These are phyloP conservation scores for Suhomyces choctaworum DNA, from an alignment of 1,139 yeast genomes.

Conservation along the genomic window DNA sequence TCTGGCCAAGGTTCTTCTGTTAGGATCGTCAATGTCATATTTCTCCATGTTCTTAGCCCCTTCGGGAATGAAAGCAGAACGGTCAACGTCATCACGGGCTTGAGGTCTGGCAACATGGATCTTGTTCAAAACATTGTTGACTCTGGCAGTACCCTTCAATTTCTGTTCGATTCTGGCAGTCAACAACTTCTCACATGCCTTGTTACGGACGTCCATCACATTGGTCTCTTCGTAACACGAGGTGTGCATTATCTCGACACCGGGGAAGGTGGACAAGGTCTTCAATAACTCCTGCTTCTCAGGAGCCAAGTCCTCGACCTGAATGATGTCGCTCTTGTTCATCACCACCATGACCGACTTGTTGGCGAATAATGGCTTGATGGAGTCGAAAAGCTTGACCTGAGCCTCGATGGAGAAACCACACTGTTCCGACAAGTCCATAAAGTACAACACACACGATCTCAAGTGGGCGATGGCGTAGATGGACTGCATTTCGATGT, in stretches of 20 bases:
- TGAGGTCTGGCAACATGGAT: constrained; percentile 93
- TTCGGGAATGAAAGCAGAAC: constrained; percentile 83
- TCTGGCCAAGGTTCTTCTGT: constrained; percentile 77
- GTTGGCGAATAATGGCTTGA: constrained; percentile 95
- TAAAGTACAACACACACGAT: constrained; percentile 92
- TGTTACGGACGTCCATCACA: constrained; percentile 93
- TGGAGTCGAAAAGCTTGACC: constrained; percentile 93
- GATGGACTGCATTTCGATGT: constrained; percentile 98
- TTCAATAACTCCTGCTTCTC: constrained; percentile 74
- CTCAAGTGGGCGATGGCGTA: constrained; percentile 98
- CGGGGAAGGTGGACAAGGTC: constrained; percentile 61
- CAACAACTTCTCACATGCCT: constrained; percentile 93
- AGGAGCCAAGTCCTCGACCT: constrained; percentile 76
- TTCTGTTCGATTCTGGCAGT: constrained; percentile 97
- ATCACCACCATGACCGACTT: constrained; percentile 93
- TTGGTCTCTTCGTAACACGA: constrained; percentile 95
- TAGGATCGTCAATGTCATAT: constrained; percentile 78
- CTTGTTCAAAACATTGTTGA: constrained; percentile 85
- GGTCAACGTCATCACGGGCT: constrained; percentile 79
- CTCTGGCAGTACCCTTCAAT: constrained; percentile 90
- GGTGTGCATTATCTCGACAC: constrained; percentile 89
- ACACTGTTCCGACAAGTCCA: constrained; percentile 99
- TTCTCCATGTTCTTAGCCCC: constrained; percentile 57
- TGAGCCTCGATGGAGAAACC: constrained; percentile 97
- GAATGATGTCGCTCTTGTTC: constrained; percentile 90